A percentile compares a stretch with the other conserved stretches of the same genome.
phyloP scores from a whole-genome alignment of 2,329 filamentous ascomycete genomes.

The Ustulina deusta region DNA sequence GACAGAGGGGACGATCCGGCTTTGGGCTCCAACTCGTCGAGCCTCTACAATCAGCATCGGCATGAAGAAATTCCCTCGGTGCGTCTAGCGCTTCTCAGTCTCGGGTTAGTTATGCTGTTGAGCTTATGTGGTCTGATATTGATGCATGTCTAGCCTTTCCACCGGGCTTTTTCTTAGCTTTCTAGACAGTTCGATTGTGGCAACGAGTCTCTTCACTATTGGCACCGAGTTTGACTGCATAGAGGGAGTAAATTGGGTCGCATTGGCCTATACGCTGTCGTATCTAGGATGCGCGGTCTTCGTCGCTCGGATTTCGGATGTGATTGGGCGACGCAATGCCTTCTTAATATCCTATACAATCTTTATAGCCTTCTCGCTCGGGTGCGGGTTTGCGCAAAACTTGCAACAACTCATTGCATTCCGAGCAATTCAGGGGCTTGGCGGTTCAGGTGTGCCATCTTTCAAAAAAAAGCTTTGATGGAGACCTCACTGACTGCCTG shows the following conservation, averaged over 20 bases:
- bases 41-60: constrained; percentile 17
- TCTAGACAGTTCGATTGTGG: constrained; percentile 70
- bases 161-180: constrained; percentile 69
- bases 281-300: constrained; percentile 69
- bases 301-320: constrained; percentile 66
- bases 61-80: constrained; percentile 39
- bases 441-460: constrained; percentile 60
- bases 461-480: neutral
- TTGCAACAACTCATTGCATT: constrained; percentile 62
- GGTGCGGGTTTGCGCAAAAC: constrained; percentile 61
- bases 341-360: constrained; percentile 64
- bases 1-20: constrained; percentile 9
- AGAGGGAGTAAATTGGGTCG: constrained; percentile 64
- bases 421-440: constrained; percentile 63
- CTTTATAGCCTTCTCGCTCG: constrained; percentile 69
- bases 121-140: constrained; percentile 19
- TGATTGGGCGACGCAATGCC: constrained; percentile 65
- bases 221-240: constrained; percentile 62
- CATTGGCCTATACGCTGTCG: constrained; percentile 66
- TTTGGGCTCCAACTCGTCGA: constrained; percentile 23
- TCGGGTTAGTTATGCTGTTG: constrained; percentile 40
- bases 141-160: constrained; percentile 55
- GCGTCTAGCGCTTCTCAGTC: constrained; percentile 41
- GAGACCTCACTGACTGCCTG: constrained; percentile 27
- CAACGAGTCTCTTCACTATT: constrained; percentile 69